phyloP scores from a whole-genome alignment of 257 asterid species.

The Linaria vulgaris region DNA sequence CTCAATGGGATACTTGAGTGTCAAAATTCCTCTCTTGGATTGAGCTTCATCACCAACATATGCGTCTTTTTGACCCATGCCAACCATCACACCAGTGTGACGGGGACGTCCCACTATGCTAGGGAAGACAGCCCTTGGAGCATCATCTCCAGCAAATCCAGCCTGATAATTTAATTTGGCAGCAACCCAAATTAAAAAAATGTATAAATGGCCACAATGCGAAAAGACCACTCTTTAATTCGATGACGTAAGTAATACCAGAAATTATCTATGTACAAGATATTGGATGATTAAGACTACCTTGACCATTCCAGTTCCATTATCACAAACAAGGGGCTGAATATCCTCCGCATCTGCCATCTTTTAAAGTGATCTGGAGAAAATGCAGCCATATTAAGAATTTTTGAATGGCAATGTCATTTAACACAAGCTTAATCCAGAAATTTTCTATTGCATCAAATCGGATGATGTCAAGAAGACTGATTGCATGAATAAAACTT shows the following conservation, averaged over 20 bases:
- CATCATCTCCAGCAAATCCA: conserved; percentile 68
- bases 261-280: no score
- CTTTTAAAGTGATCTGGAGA: conserved; percentile 28
- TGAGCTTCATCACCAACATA: conserved; percentile 92
- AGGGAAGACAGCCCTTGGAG: conserved; percentile 61
- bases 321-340: conserved; percentile 57
- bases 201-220: neutral
- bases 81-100: conserved; percentile 71
- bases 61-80: conserved; percentile 89
- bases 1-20: conserved; percentile 81
- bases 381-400: conserved; percentile 1
- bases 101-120: conserved; percentile 62
- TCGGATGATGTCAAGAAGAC: neutral
- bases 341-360: conserved; percentile 55
- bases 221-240: neutral
- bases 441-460: neutral
- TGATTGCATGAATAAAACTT: neutral
- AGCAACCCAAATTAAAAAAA: neutral
- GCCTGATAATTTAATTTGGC: conserved; percentile 32
- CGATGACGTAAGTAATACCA: no score
- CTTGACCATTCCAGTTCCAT: conserved; percentile 67
- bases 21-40: conserved; percentile 84
- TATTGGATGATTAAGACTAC: conserved; percentile 21
- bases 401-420: neutral
- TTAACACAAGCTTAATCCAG: no score